A percentile compares a stretch with the other conserved stretches of the same genome.
These are phyloP conservation scores for Eruca vesicaria DNA, from an alignment of 441 rosid genomes.

Conservation along the genomic window DNA sequence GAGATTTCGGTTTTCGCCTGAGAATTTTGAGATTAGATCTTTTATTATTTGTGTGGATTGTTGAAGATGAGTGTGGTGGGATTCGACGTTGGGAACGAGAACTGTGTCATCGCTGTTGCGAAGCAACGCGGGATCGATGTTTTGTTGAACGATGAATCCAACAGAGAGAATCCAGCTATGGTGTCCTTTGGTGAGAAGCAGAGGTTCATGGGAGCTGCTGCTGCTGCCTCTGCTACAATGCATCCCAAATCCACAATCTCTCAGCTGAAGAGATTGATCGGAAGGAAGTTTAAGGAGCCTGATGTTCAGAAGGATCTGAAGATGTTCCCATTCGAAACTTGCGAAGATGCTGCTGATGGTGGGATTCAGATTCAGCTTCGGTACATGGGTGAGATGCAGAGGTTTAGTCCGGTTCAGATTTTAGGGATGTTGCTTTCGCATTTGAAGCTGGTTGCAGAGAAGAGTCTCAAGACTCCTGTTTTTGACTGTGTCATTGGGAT, in stretches of 20 bases:
- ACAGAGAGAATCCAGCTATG: constrained; percentile 77
- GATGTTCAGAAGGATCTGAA: constrained; percentile 70
- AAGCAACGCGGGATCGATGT: constrained; percentile 88
- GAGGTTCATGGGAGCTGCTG: constrained; percentile 85
- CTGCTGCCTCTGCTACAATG: constrained; percentile 82
- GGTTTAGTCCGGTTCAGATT: constrained; percentile 75
- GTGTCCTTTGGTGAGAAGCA: constrained; percentile 95
- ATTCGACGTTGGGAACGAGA: constrained; percentile 91
- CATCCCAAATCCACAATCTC: constrained; percentile 79
- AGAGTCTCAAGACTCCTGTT: constrained; percentile 63
- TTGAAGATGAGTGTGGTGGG: constrained; percentile 80
- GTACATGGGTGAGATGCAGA: constrained; percentile 67
- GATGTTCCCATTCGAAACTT: constrained; percentile 71
- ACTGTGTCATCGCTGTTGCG: constrained; percentile 76
- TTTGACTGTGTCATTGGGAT: constrained; percentile 84
- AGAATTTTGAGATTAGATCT: neutral
- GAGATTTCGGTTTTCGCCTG: neutral
- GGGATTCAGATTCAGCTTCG: constrained; percentile 59
- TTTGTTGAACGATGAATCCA: constrained; percentile 87
- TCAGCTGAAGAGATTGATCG: constrained; percentile 83
- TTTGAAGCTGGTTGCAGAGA: constrained; percentile 81
- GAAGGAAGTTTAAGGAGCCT: constrained; percentile 60
- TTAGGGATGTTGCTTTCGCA: constrained; percentile 89
- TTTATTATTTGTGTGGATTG: constrained; percentile 7
- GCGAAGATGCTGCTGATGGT: constrained; percentile 58